A percentile compares a stretch with the other conserved stretches of the same genome.
phyloP scores from a whole-genome alignment of 2,329 filamentous ascomycete genomes.

The Corniculantispora saksenae region DNA sequence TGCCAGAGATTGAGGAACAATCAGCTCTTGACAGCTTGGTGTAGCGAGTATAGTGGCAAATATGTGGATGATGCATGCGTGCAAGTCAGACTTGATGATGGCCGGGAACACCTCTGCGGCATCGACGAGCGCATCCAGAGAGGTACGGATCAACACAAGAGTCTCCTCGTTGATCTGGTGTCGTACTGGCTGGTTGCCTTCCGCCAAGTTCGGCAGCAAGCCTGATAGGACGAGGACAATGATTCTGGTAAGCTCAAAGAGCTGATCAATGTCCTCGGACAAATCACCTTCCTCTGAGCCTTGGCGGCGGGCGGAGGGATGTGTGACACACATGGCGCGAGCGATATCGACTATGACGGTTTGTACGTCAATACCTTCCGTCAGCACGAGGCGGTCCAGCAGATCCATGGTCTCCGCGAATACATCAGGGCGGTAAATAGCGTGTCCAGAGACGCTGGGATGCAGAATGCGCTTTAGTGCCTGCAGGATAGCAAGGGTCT shows the following conservation, averaged over 20 bases:
- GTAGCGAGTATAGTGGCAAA: conserved; percentile 92
- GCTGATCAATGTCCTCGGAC: conserved; percentile 94
- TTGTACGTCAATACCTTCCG: conserved; percentile 86
- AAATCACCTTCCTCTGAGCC: conserved; percentile 69
- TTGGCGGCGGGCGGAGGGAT: conserved; percentile 75
- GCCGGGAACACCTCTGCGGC: conserved; percentile 93
- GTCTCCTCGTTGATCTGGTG: conserved; percentile 87
- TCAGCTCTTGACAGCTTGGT: conserved; percentile 77
- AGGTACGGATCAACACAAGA: conserved; percentile 74
- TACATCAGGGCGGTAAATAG: conserved; percentile 92
- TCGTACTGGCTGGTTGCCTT: conserved; percentile 64
- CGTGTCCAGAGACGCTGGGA: conserved; percentile 91
- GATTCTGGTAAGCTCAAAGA: conserved; percentile 94
- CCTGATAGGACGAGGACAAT: conserved; percentile 91
- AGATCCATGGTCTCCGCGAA: conserved; percentile 98
- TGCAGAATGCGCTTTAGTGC: conserved; percentile 94
- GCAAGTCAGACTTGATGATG: conserved; percentile 93
- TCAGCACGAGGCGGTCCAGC: conserved; percentile 87
- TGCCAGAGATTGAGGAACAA: conserved; percentile 86
- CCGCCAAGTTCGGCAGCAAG: conserved; percentile 78
- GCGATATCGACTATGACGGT: conserved; percentile 92
- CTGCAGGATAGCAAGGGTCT: conserved; percentile 84
- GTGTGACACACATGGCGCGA: conserved; percentile 82
- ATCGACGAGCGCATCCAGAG: conserved; percentile 86
- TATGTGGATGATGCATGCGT: conserved; percentile 95